Base-by-base conservation (phyloP, 345 rosid species). In the Eucalyptus guilfoylei region DNA sequence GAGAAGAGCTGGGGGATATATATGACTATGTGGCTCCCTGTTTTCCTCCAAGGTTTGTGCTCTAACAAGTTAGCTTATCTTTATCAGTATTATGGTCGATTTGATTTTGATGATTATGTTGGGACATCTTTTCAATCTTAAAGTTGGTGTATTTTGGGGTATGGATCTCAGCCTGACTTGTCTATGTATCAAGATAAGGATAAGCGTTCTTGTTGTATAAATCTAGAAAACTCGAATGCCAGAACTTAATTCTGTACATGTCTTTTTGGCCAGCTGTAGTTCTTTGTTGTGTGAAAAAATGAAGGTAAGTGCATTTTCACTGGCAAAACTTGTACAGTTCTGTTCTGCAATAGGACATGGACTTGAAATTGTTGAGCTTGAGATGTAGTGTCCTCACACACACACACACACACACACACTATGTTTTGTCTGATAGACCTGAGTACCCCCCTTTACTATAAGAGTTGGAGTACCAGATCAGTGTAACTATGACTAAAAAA, bases 21-120 rank as follows among this genome's bases (percentile, higher is more conserved):
- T 98, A 98, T 93, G 99, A 98, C 91, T 96, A 95, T 90, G 99
- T 98, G 89, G 99, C 99, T 89, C 99, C 99, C 49, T 98, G 99
- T 91, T 98, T 98, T 94, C 99, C 99, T 92, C 99, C 99, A 88
- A 96, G 95, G 95, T 94, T 88, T 80, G 92, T 80, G 10, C 87
- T 85, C 23, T 54, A 44, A 52, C 37, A 23, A 60, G 62, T 55
- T 26, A 86, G 45, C 87, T 42, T 87, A 32, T 87, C 37, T 87
- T 40, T 14, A 11, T 62, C 80, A 76, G 30, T 76, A 40, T 76
- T 76, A 23, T 40, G 47, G 44, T 40, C 4, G 47, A 76, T 76
- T 42, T 42, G 13, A 37, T 76, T 69, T 76, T 40, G 47, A 76
- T 76, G 83, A 76, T 76, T 21, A 40, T 40, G 47, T 76, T 76